Evolutionary conservation across 768 basidiomycete species (phyloP).

Genomic region (Rhodotorula babjevae): DNA sequence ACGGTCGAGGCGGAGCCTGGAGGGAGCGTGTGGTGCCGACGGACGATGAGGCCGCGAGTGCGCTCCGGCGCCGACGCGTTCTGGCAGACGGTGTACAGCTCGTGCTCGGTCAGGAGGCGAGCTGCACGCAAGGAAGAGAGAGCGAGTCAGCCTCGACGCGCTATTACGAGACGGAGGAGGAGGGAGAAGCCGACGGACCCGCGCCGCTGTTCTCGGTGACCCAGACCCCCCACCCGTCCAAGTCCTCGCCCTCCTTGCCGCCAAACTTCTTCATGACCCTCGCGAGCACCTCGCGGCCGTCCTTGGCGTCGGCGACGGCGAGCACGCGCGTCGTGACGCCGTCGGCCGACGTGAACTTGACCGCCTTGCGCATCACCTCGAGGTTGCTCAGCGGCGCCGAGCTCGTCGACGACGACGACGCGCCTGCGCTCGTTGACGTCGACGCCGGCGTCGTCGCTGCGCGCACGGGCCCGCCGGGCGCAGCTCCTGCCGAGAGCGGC

Average conservation of each 20-base stretch:
- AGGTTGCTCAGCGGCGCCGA: constrained; percentile 49
- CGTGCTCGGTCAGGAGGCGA: constrained; percentile 36
- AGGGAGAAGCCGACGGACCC: constrained; percentile 18
- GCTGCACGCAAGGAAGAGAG: neutral
- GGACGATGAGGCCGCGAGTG: constrained; percentile 37
- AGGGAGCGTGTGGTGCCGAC: constrained; percentile 22
- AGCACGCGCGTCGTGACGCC: constrained; percentile 58
- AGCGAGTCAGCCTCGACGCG: neutral
- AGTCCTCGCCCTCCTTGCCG: constrained; percentile 13
- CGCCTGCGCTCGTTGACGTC: too few species aligned
- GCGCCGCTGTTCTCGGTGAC: constrained; percentile 21
- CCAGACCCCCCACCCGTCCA: constrained; percentile 41
- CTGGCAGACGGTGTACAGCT: constrained; percentile 40
- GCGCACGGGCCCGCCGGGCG: neutral
- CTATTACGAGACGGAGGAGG: neutral
- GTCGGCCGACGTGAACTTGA: constrained; percentile 88
- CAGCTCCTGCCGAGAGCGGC: neutral
- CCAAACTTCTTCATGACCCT: constrained; percentile 80
- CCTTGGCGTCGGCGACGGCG: constrained; percentile 67
- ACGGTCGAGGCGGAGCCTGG: neutral
- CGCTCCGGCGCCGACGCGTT: constrained; percentile 37
- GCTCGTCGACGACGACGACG: neutral
- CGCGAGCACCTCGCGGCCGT: constrained; percentile 80
- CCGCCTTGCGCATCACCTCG: constrained; percentile 71
- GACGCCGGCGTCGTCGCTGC: neutral